Conservation (phyloP, 106 monocot genomes). For the Dendrobium nobile region DNA sequence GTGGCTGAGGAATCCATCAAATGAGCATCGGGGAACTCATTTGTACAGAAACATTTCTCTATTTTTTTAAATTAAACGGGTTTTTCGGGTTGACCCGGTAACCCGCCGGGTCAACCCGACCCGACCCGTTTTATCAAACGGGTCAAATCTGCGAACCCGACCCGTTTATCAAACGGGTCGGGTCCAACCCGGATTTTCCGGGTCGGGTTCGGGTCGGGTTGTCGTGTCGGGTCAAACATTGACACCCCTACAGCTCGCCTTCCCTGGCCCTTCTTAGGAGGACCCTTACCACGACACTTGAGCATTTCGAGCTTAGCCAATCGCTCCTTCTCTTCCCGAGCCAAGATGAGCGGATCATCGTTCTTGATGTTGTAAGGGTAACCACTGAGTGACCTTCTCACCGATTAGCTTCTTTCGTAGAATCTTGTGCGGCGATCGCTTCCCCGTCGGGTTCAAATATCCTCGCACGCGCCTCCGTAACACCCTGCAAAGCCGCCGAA, state of each 20-base stretch:
- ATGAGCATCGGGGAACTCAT: too few relatives aligned
- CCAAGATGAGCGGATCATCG: slow-evolving; percentile 65
- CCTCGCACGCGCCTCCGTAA: slow-evolving; percentile 73
- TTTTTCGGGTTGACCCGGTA: too few relatives aligned
- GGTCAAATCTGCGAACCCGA: too few relatives aligned
- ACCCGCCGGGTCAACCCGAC: too few relatives aligned
- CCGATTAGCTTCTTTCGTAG: slow-evolving; percentile 88
- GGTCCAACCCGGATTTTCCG: too few relatives aligned
- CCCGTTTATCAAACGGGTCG: too few relatives aligned
- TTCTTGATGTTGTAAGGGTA: slow-evolving; percentile 90
- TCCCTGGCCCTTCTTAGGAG: slow-evolving; percentile 98
- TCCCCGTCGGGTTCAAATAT: slow-evolving; percentile 80
- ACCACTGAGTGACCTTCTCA: slow-evolving; percentile 70
- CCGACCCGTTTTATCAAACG: too few relatives aligned
- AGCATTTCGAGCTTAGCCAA: slow-evolving; percentile 89
- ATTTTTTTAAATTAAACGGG: too few relatives aligned
- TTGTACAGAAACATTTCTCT: too few relatives aligned
- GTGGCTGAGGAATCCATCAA: too few relatives aligned
- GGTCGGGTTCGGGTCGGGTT: too few relatives aligned
- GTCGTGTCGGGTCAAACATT: too few relatives aligned
- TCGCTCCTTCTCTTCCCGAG: slow-evolving; percentile 76
- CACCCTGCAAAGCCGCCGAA: slow-evolving; percentile 38
- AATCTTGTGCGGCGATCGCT: slow-evolving; percentile 73
- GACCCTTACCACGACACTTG: slow-evolving; percentile 88
- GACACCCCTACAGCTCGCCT: slow-evolving; percentile 88